Evolutionary conservation across 106 monocot genomes (phyloP).

Genomic region (Triglochin maritima): DNA sequence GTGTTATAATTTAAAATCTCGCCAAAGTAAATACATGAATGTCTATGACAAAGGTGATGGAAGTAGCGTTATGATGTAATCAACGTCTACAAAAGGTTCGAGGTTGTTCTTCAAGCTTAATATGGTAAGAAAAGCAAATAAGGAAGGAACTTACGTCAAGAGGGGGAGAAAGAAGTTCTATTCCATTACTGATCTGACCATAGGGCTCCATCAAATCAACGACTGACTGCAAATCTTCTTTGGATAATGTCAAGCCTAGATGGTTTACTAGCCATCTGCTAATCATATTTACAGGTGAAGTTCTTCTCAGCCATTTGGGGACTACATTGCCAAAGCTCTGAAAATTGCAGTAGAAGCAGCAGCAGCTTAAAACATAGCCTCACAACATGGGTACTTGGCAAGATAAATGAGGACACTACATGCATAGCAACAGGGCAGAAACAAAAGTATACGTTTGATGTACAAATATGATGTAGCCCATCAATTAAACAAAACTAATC

Average conservation of each 20-base stretch:
- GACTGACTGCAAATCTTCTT: slow-evolving; percentile 67
- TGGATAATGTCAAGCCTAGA: slow-evolving; percentile 60
- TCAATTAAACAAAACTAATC: too few species aligned
- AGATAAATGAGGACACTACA: too few species aligned
- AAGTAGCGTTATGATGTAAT: too few species aligned
- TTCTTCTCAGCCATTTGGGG: slow-evolving; percentile 52
- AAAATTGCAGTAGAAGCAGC: not conserved
- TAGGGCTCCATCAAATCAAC: slow-evolving; percentile 91
- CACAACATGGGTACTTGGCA: too few species aligned
- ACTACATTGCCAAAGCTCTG: slow-evolving; percentile 47
- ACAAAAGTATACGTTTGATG: too few species aligned
- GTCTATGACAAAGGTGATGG: too few species aligned
- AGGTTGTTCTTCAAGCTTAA: not conserved
- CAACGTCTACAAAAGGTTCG: not conserved
- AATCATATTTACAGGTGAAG: slow-evolving; percentile 32
- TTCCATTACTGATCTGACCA: slow-evolving; percentile 83
- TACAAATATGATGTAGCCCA: too few species aligned
- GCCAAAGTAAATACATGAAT: not conserved
- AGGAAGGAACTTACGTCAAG: slow-evolving; percentile 45
- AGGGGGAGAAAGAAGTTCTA: slow-evolving; percentile 66
- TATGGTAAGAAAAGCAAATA: not conserved
- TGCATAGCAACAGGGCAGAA: too few species aligned
- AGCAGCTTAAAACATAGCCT: not conserved
- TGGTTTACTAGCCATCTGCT: slow-evolving; percentile 52
- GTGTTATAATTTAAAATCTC: not conserved